Base-by-base conservation (phyloP, 192 early-diverging fungal species). In the Ambispora gerdemannii region DNA sequence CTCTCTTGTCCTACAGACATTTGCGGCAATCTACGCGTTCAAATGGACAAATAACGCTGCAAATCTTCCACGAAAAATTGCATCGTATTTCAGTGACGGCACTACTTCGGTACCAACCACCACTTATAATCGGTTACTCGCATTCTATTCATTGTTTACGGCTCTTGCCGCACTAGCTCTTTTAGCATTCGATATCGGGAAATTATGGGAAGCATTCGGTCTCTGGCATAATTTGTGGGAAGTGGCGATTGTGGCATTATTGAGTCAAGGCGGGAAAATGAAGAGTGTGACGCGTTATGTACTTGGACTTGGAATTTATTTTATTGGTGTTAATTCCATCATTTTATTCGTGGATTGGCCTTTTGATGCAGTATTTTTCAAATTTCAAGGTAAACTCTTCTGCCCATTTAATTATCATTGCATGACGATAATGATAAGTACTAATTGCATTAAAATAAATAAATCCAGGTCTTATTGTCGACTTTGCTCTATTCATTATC, bases 311-410 rank as follows among this genome's bases (percentile, higher is more conserved):
- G 53, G 53, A 27, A 56, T 31, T 1, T 68, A 72, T 53, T 17
- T 67, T 25, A 4, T 72, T 3, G 2, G 27, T 2, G 56, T 55
- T 7, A 56, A 67, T 17, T 7, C 35, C 6, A 22, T 76, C 8
- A 27, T 49, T 7, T 24, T 76, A 19, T 0, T 60, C 3, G 2
- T 68, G 34, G 62, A 70, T 22, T 76, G 75, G 75, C 75, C 75
- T 20, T 68, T 72, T 11, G 75, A 76, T 63, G 75, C 71, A 11
- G 6, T 72, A 10, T 76, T 72, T 55, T 76, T 76, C 65, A 76
- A 76, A 50, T 72, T 72, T 27, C 71, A 72, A 59, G 75, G 75
- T 63, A 35, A 43, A 30, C n/a, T 71, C 35, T n/a, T n/a, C n/a
- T n/a, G n/a, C n/a, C n/a, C n/a, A n/a, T n/a, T n/a, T n/a, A n/a